phyloP scores from a whole-genome alignment of 2,329 filamentous ascomycete genomes.

The Claviceps sorghi region DNA sequence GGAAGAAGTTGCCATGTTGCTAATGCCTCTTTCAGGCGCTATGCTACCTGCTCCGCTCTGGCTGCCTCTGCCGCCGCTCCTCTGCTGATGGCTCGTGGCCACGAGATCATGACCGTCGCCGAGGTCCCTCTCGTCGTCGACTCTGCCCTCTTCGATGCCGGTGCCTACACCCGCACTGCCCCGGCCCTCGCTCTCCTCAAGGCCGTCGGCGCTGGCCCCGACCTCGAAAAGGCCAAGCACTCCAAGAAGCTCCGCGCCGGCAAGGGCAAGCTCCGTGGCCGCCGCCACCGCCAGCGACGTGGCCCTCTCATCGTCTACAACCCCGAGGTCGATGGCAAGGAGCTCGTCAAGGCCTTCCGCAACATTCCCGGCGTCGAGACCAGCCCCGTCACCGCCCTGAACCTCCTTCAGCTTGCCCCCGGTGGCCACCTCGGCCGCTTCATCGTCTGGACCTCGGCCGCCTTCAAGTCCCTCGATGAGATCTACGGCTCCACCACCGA shows the following conservation, averaged over 20 bases:
- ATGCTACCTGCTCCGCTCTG: constrained; percentile 92
- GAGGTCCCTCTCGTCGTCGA: constrained; percentile 96
- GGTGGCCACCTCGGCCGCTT: constrained; percentile 98
- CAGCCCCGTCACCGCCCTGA: constrained; percentile 79
- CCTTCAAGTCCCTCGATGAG: constrained; percentile 90
- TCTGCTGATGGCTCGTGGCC: constrained; percentile 90
- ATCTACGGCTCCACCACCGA: constrained; percentile 91
- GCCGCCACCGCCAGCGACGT: constrained; percentile 93
- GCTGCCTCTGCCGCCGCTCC: constrained; percentile 91
- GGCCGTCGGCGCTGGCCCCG: constrained; percentile 76
- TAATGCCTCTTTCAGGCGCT: constrained; percentile 48
- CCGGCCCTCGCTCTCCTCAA: constrained; percentile 76
- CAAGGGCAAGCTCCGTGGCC: constrained; percentile 97
- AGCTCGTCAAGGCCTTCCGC: constrained; percentile 88
- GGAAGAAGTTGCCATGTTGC: neutral
- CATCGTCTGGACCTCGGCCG: constrained; percentile 95
- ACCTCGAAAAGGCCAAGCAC: constrained; percentile 89
- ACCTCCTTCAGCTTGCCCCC: constrained; percentile 97
- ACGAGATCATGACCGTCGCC: constrained; percentile 81
- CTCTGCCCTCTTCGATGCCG: constrained; percentile 72
- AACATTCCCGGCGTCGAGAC: constrained; percentile 99
- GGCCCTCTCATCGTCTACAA: constrained; percentile 97
- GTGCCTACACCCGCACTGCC: constrained; percentile 74
- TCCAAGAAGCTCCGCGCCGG: constrained; percentile 95
- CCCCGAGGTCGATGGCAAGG: constrained; percentile 87